Conservation (phyloP, 257 asterid genomes). For the Nicotiana sylvestris region DNA sequence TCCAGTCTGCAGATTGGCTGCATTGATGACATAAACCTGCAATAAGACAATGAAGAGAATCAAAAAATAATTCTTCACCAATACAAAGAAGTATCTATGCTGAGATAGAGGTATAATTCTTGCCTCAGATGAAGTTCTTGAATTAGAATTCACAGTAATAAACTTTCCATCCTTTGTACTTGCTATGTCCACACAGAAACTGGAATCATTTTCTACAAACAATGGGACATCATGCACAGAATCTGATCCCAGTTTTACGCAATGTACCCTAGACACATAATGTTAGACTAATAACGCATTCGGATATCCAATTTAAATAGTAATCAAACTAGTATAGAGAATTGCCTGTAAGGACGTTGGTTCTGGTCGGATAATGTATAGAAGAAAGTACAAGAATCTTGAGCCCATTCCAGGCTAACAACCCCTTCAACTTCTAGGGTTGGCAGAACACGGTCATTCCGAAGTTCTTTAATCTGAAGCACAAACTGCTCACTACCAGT, state of each 20-base stretch:
- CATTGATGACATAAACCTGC: constrained; percentile 78
- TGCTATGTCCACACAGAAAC: constrained; percentile 79
- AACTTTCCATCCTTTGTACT: constrained; percentile 92
- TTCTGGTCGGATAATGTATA: constrained; percentile 72
- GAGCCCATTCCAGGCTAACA: constrained; percentile 94
- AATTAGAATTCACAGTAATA: constrained; percentile 91
- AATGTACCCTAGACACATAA: constrained; percentile 49
- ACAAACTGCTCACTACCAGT: constrained; percentile 67
- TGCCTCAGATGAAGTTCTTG: constrained; percentile 99
- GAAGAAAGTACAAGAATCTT: constrained; percentile 59
- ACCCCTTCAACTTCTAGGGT: constrained; percentile 56
- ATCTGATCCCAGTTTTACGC: constrained; percentile 53
- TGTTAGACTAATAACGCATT: constrained; percentile 21
- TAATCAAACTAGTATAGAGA: constrained; percentile 13
- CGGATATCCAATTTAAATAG: not conserved
- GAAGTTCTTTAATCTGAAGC: constrained; percentile 79
- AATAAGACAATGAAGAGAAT: constrained; percentile 24
- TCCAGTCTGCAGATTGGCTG: constrained; percentile 42
- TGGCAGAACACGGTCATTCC: constrained; percentile 35
- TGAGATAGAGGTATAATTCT: constrained; percentile 43
- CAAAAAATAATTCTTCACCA: not conserved
- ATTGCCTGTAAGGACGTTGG: constrained; percentile 88
- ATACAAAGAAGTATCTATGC: constrained; percentile 11
- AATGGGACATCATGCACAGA: constrained; percentile 43
- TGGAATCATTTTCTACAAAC: constrained; percentile 72